These are phyloP conservation scores for Pluteus cervinus DNA, from an alignment of 768 basidiomycete genomes.

Conservation along the genomic window DNA sequence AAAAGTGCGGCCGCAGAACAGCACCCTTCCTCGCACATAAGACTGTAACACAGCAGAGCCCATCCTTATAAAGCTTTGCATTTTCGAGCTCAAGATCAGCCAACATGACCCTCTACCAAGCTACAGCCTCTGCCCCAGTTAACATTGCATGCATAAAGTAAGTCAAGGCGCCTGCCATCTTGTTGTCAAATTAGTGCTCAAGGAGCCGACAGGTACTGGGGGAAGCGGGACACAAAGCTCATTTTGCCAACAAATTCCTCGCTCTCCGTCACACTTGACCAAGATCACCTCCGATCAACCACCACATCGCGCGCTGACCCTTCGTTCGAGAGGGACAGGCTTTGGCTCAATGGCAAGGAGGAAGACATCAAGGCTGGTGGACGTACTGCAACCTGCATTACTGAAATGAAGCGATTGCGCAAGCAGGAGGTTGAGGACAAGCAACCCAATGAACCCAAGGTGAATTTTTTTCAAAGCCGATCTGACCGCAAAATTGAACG, in stretches of 20 bases:
- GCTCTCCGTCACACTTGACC: conserved; percentile 94
- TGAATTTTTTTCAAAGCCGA: conserved; percentile 20
- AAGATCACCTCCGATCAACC: conserved; percentile 91
- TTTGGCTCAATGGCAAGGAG: conserved; percentile 95
- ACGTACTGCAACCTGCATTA: conserved; percentile 78
- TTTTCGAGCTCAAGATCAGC: too few relatives aligned
- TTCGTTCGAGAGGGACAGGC: conserved; percentile 63
- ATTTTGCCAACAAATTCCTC: conserved; percentile 98
- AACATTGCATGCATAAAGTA: conserved; percentile 99
- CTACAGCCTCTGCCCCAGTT: conserved; percentile 88
- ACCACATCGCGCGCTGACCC: conserved; percentile 87
- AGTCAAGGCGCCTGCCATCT: conserved; percentile 11
- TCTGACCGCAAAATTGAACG: conserved; percentile 7
- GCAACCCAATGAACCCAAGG: conserved; percentile 60
- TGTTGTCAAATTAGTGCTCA: conserved; percentile 6
- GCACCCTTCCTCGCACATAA: too few relatives aligned
- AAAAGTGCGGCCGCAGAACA: too few relatives aligned
- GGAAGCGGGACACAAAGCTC: conserved; percentile 92
- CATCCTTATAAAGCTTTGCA: too few relatives aligned
- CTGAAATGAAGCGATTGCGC: conserved; percentile 77
- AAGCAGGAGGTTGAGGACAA: conserved; percentile 66
- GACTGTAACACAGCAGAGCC: too few relatives aligned
- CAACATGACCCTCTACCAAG: conserved; percentile 67
- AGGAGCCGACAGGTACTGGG: conserved; percentile 79
- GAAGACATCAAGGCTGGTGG: conserved; percentile 83